These are phyloP conservation scores for Aspergillus sp. DNA, from an alignment of 2,329 filamentous ascomycete species.

Conservation along the genomic window DNA sequence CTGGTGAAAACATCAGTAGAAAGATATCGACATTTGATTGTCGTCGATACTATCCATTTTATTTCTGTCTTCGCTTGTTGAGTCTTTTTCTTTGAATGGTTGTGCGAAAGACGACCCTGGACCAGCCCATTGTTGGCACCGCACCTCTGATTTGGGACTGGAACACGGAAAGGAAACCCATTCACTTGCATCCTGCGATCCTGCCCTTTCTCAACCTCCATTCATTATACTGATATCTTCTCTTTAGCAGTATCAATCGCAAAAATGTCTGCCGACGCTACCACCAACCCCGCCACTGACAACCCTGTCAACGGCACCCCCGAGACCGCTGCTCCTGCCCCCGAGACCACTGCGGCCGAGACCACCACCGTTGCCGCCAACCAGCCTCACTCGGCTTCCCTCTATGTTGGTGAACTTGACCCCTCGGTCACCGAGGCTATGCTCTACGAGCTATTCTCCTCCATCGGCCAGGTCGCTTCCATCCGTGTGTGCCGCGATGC, in stretches of 20 bases:
- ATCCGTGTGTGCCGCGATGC: conserved; percentile 99
- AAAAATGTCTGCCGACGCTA: conserved; percentile 73
- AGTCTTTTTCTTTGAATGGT: too few relatives aligned
- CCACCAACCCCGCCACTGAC: conserved; percentile 62
- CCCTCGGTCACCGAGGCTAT: conserved; percentile 97
- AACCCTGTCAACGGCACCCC: conserved; percentile 54
- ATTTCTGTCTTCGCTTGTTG: too few relatives aligned
- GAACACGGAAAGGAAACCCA: neutral
- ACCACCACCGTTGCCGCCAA: conserved; percentile 57
- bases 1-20: too few relatives aligned
- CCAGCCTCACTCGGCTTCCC: conserved; percentile 89
- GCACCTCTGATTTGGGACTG: too few relatives aligned
- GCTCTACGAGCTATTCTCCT: conserved; percentile 99
- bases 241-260: too few relatives aligned
- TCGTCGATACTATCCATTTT: too few relatives aligned
- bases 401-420: conserved; percentile 98
- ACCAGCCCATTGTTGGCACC: too few relatives aligned
- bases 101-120: too few relatives aligned
- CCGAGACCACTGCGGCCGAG: conserved; percentile 34
- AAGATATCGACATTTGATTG: too few relatives aligned
- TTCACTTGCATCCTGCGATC: neutral
- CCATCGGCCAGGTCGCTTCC: conserved; percentile 96
- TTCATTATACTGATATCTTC: neutral
- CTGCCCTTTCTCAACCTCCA: neutral
- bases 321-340: conserved; percentile 47